Evolutionary conservation across 768 basidiomycete genomes (phyloP), one percentile per base, ranked within the genome.

Genomic region (Trametes cinnabarina): DNA sequence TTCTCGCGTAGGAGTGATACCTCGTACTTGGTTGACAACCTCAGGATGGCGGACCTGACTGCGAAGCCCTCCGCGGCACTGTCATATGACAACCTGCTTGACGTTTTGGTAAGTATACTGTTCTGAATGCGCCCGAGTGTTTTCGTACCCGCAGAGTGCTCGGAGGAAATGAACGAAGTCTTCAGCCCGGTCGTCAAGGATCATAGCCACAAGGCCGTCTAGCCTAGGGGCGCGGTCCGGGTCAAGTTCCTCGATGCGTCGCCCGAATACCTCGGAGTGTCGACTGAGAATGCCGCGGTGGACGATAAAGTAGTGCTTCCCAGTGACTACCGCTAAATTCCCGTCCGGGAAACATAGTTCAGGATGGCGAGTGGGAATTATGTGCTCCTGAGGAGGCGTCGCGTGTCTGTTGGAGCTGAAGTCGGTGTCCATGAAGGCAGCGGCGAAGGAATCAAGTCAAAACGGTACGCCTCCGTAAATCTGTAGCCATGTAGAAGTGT

Each of bases 281-380:
- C 85, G 82, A 50, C 74, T 79, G 14, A 92, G 72, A 14, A 90
- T 71, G 12, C 87, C 85, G 61, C 74, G 75, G 67, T 91, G 90
- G 3, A 91, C 84, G 53, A 87, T 68, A 66, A 91, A 91, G 66
- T 87, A 89, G 53, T 73, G 74, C 1, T 72, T 65, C 6, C 75
- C 82, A 48, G 85, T 75, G 46, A 86, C 76, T 28, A 92, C 69
- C 15, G 82, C 86, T 41, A 90, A 69, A 64, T 88, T 90, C 19
- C 86, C 89, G 66, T 90, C 88, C 30, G 74, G 73, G 61, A 91
- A 89, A 67, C 75, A 85, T 17, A 90, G 73, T 44, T 68, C 65
- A 0, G 68, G 51, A 41, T 68, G 65, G 19, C 68, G 66, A n/a
- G 39, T 61, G n/a, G 63, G 69, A 3, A 68, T 63, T 26, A 63